phyloP scores from a whole-genome alignment of 1,284 basidiomycete species.

The Phylloboletellus chloephorus region DNA sequence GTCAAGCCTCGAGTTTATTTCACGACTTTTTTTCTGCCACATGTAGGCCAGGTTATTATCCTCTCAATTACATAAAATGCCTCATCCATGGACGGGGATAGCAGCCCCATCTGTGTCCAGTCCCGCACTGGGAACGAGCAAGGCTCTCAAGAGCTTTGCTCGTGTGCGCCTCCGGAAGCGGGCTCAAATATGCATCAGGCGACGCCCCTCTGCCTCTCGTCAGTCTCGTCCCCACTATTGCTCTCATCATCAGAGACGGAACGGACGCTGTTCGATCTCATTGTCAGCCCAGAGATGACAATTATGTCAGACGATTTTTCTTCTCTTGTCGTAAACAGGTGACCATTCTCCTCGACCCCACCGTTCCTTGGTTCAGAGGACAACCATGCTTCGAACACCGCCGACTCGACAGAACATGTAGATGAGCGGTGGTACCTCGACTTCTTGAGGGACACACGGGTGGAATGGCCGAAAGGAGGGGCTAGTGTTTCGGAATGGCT shows the following conservation, averaged over 20 bases:
- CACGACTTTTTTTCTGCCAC: background rate
- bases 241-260: conserved; percentile 1
- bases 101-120: no score
- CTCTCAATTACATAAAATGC: background rate
- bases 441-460: background rate
- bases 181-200: background rate
- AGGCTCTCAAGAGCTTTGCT: no score
- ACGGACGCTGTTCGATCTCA: background rate
- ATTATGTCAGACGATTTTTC: background rate
- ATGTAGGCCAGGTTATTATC: no score
- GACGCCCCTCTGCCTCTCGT: background rate
- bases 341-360: conserved; percentile 3
- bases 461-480: background rate
- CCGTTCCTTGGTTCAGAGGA: background rate
- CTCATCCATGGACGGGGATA: no score
- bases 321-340: no score
- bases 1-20: no score
- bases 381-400: conserved; percentile 10
- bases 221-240: background rate
- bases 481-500: background rate
- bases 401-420: conserved; percentile 5
- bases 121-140: no score
- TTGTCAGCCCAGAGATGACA: background rate
- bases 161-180: no score
- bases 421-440: background rate